Evolutionary conservation across 805 yeast species (phyloP), one percentile per base, ranked within the genome.

Genomic region (Yarrowia divulgata): DNA sequence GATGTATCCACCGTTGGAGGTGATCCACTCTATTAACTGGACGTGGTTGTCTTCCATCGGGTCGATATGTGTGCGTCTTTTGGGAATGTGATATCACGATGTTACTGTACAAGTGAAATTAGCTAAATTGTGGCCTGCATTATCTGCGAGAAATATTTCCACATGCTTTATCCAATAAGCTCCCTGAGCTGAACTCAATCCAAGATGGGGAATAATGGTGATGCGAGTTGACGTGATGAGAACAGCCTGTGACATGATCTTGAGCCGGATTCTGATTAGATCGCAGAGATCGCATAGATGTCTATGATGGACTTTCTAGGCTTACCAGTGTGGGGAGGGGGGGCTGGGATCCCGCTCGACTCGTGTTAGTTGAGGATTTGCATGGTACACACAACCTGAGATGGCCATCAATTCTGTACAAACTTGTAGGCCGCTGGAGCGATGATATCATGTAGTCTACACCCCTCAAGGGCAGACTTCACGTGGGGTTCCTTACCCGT

Each of bases 1-100:
- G 8, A 63, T 49, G 19, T 48, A 48, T 23, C 68, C 68, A 8
- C 66, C 66, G 52, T 60, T 60, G 34, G 66, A 60, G 34, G 66
- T 60, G 35, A 60, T 45, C 66, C 66, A 60, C 46, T 60, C 66
- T 60, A 60, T 60, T 35, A 60, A 45, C 34, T 60, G 52, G 8
- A 34, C 52, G 34, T 60, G 66, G 42, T 19, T 10, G 42, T 60
- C 52, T 32, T 45, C 52, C 66, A 60, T 58, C 43, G 43, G 63
- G 18, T 29, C 19, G 19, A 23, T 23, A 39, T 29, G 43, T 40
- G 43, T 46, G 54, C 14, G 19, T 46, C 23, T 23, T 46, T 46
- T 5, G 16, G 50, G 23, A 48, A 8, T 34, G 1, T 13, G 66
- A 18, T 60, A 43, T 60, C 66, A 43, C 64, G 34, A 34, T 45